Evolutionary conservation across 257 asterid species (phyloP).

Genomic region (Leptodermis oblonga): DNA sequence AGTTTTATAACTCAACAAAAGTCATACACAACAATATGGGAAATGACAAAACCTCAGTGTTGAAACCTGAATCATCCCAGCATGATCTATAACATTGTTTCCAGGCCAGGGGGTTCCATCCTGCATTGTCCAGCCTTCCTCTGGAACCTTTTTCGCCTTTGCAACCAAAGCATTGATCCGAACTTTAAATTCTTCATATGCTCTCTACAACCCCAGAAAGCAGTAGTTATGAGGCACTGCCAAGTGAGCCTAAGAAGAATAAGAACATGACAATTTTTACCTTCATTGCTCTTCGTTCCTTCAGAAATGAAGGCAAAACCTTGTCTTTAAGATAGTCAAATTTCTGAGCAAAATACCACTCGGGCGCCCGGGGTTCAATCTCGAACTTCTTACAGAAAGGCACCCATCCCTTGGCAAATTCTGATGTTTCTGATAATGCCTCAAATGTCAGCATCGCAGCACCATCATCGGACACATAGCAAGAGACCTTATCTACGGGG

Average conservation of each 20-base stretch:
- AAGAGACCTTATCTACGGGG: slow-evolving; percentile 73
- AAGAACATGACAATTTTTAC: slow-evolving; percentile 13
- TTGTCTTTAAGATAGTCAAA: slow-evolving; percentile 73
- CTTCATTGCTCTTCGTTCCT: slow-evolving; percentile 85
- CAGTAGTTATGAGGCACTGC: neutral
- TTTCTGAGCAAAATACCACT: slow-evolving; percentile 81
- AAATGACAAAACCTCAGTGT: neutral
- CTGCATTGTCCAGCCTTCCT: slow-evolving; percentile 96
- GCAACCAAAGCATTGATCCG: slow-evolving; percentile 68
- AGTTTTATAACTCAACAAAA: too few species aligned
- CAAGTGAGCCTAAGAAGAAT: slow-evolving; percentile 2
- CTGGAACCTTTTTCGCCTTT: slow-evolving; percentile 78
- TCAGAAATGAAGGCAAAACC: slow-evolving; percentile 76
- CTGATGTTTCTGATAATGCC: slow-evolving; percentile 76
- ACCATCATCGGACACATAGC: slow-evolving; percentile 90
- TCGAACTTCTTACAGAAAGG: slow-evolving; percentile 74
- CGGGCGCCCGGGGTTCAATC: slow-evolving; percentile 91
- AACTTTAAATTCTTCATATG: slow-evolving; percentile 87
- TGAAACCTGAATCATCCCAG: slow-evolving; percentile 91
- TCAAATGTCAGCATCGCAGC: slow-evolving; percentile 91
- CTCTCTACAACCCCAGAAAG: slow-evolving; percentile 48
- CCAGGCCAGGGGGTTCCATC: slow-evolving; percentile 99
- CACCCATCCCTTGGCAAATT: slow-evolving; percentile 78
- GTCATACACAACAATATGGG: slow-evolving; percentile 9
- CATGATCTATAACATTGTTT: slow-evolving; percentile 84